Percentiles rank a stretch among this genome's conserved stretches.
These are phyloP conservation scores for Beauveria brongniartii DNA, from an alignment of 2,329 filamentous ascomycete species.

Conservation along the genomic window DNA sequence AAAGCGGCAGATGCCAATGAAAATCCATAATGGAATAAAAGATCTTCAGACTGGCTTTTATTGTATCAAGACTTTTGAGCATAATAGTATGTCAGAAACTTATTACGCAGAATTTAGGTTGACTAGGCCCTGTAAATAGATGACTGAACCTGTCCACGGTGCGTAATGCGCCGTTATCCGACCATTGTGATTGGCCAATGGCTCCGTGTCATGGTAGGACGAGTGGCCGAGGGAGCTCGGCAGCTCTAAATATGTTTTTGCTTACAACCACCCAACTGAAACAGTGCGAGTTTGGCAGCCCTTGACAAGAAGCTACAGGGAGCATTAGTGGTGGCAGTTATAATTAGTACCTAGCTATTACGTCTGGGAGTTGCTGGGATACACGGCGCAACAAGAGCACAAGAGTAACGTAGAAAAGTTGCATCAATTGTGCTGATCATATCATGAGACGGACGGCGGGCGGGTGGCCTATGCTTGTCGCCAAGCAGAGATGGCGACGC, in stretches of 20 bases:
- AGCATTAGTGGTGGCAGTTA: background rate
- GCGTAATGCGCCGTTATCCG: constrained; percentile 11
- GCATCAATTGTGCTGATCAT: background rate
- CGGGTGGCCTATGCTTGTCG: background rate
- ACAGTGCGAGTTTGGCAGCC: background rate
- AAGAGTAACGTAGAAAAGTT: background rate
- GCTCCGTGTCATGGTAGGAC: background rate
- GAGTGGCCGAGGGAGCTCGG: background rate
- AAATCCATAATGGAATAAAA: no score
- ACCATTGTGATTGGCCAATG: constrained; percentile 9
- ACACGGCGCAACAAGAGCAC: background rate
- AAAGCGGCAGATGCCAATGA: background rate
- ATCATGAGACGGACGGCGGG: background rate
- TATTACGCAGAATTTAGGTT: background rate
- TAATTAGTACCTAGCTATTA: background rate
- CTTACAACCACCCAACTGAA: background rate
- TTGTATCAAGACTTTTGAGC: no score
- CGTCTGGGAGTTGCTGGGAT: background rate
- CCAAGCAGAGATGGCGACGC: background rate
- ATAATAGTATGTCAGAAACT: background rate
- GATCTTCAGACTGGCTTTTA: no score
- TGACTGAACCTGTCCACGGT: background rate
- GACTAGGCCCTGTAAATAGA: background rate
- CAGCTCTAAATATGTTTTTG: background rate
- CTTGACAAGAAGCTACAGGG: background rate